Evolutionary conservation across 1,284 basidiomycete genomes (phyloP).

Genomic region (Waitea zeae): DNA sequence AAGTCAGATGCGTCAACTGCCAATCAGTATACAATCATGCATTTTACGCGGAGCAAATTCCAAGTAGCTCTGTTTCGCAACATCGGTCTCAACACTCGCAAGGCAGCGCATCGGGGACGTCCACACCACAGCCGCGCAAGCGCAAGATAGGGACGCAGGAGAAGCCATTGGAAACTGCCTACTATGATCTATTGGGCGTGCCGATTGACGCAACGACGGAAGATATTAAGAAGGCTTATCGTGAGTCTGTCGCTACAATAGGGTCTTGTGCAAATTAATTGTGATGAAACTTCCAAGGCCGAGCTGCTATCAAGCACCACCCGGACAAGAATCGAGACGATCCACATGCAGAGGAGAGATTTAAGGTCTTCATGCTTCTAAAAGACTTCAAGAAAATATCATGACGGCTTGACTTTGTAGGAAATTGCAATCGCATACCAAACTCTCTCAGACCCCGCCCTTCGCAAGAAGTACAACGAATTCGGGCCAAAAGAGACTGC

Average conservation of each 20-base stretch:
- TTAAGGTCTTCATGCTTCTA: constrained; percentile 32
- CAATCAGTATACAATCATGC: constrained; percentile 36
- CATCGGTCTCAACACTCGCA: constrained; percentile 8
- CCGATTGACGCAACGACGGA: constrained; percentile 60
- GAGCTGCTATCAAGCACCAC: constrained; percentile 86
- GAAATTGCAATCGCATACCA: constrained; percentile 80
- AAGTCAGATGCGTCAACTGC: constrained; percentile 58
- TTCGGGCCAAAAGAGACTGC: constrained; percentile 68
- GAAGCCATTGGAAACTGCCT: constrained; percentile 74
- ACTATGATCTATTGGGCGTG: constrained; percentile 76
- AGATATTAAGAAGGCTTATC: constrained; percentile 93
- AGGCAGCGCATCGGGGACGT: constrained; percentile 7
- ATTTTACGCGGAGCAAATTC: constrained; percentile 43
- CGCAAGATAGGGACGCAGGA: constrained; percentile 78
- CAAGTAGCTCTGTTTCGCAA: constrained; percentile 12
- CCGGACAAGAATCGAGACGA: constrained; percentile 92
- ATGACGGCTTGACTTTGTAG: neutral
- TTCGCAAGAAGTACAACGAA: constrained; percentile 91
- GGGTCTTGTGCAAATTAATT: neutral
- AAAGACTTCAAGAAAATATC: neutral
- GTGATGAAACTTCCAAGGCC: constrained; percentile 27
- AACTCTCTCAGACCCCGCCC: constrained; percentile 72
- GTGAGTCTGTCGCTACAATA: constrained; percentile 29
- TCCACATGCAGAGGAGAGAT: constrained; percentile 78
- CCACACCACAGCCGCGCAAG: constrained; percentile 19